phyloP scores from a whole-genome alignment of 257 asterid genomes.

The Solanum microdontum region DNA sequence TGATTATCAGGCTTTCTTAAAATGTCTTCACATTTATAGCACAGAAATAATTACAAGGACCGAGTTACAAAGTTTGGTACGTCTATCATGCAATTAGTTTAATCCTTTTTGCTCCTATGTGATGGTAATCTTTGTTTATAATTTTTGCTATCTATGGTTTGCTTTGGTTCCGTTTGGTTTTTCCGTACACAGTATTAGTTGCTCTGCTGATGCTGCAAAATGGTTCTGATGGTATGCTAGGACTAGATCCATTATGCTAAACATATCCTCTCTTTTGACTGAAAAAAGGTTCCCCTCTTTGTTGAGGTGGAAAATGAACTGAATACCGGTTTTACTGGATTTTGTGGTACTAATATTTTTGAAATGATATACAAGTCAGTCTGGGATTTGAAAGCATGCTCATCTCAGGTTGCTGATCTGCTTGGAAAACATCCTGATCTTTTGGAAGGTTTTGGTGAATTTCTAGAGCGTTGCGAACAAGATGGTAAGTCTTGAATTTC shows the following conservation, averaged over 20 bases:
- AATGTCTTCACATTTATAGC: conserved; percentile 92
- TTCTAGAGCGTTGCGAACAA: conserved; percentile 83
- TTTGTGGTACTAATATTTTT: not conserved
- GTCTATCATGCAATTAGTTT: conserved; percentile 1
- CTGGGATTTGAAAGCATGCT: not conserved
- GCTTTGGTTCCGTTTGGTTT: not conserved
- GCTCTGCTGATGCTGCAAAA: not conserved
- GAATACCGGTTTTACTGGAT: not conserved
- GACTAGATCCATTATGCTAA: not conserved
- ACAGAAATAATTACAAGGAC: conserved; percentile 83
- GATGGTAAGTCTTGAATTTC: conserved; percentile 42
- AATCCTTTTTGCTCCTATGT: not conserved
- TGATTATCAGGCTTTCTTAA: conserved; percentile 92
- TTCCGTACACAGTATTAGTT: not conserved
- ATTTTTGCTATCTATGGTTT: not conserved
- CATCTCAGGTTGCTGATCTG: conserved; percentile 66
- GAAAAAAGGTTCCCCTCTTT: not conserved
- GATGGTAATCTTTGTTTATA: not conserved
- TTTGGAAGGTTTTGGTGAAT: conserved; percentile 75
- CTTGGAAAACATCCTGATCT: conserved; percentile 91
- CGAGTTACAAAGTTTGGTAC: conserved; percentile 82
- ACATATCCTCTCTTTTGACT: not conserved
- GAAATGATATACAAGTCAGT: not conserved
- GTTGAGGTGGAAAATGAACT: not conserved
- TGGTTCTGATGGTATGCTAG: not conserved